A percentile compares a stretch with the other conserved stretches of the same genome.
Evolutionary conservation across 257 asterid genomes (phyloP).

Genomic region (Cinchona pubescens): DNA sequence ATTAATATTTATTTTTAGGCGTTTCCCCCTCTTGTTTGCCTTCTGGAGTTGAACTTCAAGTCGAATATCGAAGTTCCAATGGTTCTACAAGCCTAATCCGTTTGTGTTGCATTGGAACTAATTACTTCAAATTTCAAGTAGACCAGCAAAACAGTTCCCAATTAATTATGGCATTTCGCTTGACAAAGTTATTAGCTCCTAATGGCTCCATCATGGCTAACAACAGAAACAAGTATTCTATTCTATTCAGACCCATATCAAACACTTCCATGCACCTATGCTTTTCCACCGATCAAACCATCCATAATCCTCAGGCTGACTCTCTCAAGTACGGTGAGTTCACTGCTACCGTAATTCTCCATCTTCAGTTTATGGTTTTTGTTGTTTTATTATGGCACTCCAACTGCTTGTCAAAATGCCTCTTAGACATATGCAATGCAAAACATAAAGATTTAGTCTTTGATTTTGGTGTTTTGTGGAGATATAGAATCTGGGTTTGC

Average conservation of each 20-base stretch:
- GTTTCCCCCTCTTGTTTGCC: too few relatives aligned
- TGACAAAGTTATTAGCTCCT: conserved; percentile 24
- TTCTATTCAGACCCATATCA: conserved; percentile 17
- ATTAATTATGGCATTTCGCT: conserved; percentile 35
- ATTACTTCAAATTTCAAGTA: too few relatives aligned
- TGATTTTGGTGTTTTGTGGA: neutral
- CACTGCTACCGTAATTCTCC: neutral
- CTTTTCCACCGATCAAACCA: conserved; percentile 25
- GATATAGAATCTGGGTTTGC: neutral
- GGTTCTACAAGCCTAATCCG: too few relatives aligned
- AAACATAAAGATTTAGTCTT: neutral
- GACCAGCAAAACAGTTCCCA: neutral
- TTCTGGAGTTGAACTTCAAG: too few relatives aligned
- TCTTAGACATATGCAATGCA: conserved; percentile 2
- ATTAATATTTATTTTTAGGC: too few relatives aligned
- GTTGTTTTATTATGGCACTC: neutral
- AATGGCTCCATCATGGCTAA: conserved; percentile 15
- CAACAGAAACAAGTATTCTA: conserved; percentile 8
- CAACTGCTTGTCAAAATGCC: conserved; percentile 51
- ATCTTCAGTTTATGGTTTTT: neutral
- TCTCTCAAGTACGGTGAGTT: conserved; percentile 30
- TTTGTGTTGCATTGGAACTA: neutral
- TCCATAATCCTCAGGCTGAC: neutral
- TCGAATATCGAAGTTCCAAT: too few relatives aligned
- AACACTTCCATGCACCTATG: conserved; percentile 12